Percentiles rank a stretch among this genome's conserved stretches.
phyloP scores from a whole-genome alignment of 2,329 filamentous ascomycete genomes.

The Dryadomyces sulphureus region DNA sequence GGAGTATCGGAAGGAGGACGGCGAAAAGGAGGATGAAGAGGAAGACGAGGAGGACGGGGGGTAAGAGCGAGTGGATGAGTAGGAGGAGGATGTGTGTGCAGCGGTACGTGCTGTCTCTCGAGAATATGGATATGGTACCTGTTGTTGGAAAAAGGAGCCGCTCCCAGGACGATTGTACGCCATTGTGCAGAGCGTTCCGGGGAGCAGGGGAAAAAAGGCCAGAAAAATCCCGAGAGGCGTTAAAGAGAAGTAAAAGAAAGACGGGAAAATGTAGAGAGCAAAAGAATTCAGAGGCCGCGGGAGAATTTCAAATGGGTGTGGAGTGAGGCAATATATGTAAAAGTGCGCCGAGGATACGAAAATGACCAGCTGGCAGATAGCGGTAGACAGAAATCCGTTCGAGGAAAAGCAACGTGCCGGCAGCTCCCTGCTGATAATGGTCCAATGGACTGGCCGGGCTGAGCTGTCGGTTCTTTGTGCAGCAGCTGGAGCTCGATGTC shows the following conservation, averaged over 20 bases:
- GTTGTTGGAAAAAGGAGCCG: conserved; percentile 16
- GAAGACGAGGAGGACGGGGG: conserved; percentile 1
- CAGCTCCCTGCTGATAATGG: too few relatives aligned
- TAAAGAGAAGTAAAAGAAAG: background rate
- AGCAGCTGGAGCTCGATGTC: too few relatives aligned
- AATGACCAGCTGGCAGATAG: too few relatives aligned
- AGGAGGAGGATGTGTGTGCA: background rate
- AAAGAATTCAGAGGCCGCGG: too few relatives aligned
- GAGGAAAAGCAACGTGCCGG: too few relatives aligned
- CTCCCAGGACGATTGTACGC: conserved; percentile 15
- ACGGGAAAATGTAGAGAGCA: background rate
- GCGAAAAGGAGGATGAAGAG: conserved; percentile 1
- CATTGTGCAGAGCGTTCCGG: conserved; percentile 11
- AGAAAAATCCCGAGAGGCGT: too few relatives aligned
- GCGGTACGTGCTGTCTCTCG: background rate
- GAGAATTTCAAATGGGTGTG: background rate
- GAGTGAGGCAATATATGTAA: too few relatives aligned
- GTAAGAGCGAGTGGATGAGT: background rate
- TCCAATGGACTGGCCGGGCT: too few relatives aligned
- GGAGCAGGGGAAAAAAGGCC: background rate
- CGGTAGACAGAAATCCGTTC: too few relatives aligned
- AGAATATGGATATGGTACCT: conserved; percentile 14
- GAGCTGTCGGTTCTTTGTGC: too few relatives aligned
- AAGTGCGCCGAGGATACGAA: too few relatives aligned
- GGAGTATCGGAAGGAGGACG: background rate